Conservation (phyloP, 768 basidiomycete genomes). For the Naematelia aurantialba region DNA sequence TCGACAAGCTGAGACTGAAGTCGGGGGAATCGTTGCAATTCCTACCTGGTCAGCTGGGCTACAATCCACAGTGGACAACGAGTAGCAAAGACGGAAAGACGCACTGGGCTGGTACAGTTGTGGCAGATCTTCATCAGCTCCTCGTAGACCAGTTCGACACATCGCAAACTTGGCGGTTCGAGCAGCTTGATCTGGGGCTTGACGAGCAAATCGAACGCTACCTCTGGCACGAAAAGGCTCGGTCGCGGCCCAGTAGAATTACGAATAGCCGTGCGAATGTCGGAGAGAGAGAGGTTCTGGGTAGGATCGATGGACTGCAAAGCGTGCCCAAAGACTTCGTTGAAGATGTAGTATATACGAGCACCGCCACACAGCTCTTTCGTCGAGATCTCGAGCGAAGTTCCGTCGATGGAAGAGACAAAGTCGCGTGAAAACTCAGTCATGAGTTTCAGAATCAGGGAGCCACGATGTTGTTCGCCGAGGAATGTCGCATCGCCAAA, state of each 20-base stretch:
- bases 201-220: conserved; percentile 92
- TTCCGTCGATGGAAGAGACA: conserved; percentile 93
- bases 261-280: conserved; percentile 95
- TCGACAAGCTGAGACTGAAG: conserved; percentile 91
- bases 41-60: conserved; percentile 55
- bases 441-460: conserved; percentile 89
- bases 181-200: conserved; percentile 97
- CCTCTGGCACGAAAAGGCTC: conserved; percentile 92
- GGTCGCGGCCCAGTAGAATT: conserved; percentile 97
- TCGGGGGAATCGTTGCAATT: conserved; percentile 90
- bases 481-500: conserved; percentile 91
- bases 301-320: conserved; percentile 86
- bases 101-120: conserved; percentile 85
- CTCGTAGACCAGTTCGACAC: conserved; percentile 97
- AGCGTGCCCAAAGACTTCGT: conserved; percentile 93
- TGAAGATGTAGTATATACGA: conserved; percentile 98
- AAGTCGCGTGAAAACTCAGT: conserved; percentile 98
- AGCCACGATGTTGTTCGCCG: conserved; percentile 83
- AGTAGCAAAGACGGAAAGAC: conserved; percentile 31
- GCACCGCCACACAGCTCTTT: conserved; percentile 98
- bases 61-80: background rate
- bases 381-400: conserved; percentile 90
- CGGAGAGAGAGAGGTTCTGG: conserved; percentile 81
- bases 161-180: conserved; percentile 88
- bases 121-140: conserved; percentile 99